Conservation (phyloP, 306 rosid genomes). For the Vicia faba region DNA sequence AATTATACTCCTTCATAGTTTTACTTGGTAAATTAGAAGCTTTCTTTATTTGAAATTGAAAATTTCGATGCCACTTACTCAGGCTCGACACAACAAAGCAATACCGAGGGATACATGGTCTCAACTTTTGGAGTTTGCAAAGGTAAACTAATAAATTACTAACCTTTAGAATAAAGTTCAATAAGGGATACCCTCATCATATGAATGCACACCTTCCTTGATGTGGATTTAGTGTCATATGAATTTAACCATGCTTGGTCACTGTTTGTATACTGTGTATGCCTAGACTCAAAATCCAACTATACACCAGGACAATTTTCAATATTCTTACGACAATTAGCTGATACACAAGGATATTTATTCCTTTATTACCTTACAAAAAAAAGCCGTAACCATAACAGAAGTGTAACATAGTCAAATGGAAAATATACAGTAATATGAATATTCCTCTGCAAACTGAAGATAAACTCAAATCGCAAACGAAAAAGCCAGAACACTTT, state of each 20-base stretch:
- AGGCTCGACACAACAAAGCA: slow-evolving; percentile 98
- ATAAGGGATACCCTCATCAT: neutral
- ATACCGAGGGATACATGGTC: slow-evolving; percentile 98
- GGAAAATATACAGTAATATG: too few species aligned
- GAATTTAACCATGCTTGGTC: neutral
- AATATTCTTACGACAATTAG: too few species aligned
- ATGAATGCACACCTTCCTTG: neutral
- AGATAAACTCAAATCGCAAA: too few species aligned
- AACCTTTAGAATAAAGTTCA: slow-evolving; percentile 17
- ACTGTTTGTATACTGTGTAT: neutral
- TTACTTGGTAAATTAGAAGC: slow-evolving; percentile 20
- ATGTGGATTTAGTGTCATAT: slow-evolving; percentile 18
- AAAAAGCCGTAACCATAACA: neutral
- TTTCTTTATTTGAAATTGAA: slow-evolving; percentile 8
- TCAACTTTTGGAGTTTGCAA: slow-evolving; percentile 97
- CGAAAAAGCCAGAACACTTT: too few species aligned
- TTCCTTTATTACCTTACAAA: too few species aligned
- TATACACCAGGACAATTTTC: too few species aligned
- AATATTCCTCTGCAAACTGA: too few species aligned
- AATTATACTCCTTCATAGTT: too few species aligned
- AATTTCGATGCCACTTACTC: slow-evolving; percentile 34
- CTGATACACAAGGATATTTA: too few species aligned
- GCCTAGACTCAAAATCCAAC: too few species aligned
- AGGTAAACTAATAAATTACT: slow-evolving; percentile 52
- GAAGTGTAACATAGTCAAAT: too few species aligned